Base-by-base conservation (phyloP, 2,329 filamentous ascomycete species). In the Colletotrichum sp. region DNA sequence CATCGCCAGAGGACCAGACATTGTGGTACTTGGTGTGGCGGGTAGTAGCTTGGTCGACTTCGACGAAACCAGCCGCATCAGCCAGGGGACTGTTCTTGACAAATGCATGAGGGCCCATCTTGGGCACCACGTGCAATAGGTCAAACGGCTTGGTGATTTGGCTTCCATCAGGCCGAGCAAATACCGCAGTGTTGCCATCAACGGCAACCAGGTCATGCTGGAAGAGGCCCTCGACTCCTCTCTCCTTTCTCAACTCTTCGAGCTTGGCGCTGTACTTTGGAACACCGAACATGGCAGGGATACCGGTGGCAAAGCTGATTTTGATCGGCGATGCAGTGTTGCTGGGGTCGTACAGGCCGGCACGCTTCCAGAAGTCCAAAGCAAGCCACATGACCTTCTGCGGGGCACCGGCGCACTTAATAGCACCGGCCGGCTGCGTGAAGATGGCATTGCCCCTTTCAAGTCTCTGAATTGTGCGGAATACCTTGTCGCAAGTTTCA, bases 321-420 rank as follows among this genome's bases (percentile, higher is more conserved):
- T 87, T 83, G 77, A 91, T 86, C 4, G 84, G 78, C 0, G 88
- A 89, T 8, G 64, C 61, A 2, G 83, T 77, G 66, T 84, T 82
- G 68, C 75, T 73, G 2, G 85, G 77, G 68, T 86, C 79, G 80
- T 91, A 91, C 5, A 89, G 79, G 3, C 89, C 89, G 0, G 83
- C 83, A 34, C 82, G 82, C 81, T 88, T 90, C 90, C 90, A 92
- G 80, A 89, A 81, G 78, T 91, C 89, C 55, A 91, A 81, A 1
- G 90, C 90, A 18, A 92, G 85, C 90, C 90, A 92, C 88, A 92
- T 88, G 78, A 87, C 83, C 82, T 92, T 92, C 76, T 92, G 90
- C 13, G 90, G 90, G 4, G 89, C 90, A 57, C 90, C 90, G 4
- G 90, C 90, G 75, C 90, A 92, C 81, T 92, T 92, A 81, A 92